phyloP scores from a whole-genome alignment of 495 filamentous ascomycete species.

The Achaetomiella virescens region DNA sequence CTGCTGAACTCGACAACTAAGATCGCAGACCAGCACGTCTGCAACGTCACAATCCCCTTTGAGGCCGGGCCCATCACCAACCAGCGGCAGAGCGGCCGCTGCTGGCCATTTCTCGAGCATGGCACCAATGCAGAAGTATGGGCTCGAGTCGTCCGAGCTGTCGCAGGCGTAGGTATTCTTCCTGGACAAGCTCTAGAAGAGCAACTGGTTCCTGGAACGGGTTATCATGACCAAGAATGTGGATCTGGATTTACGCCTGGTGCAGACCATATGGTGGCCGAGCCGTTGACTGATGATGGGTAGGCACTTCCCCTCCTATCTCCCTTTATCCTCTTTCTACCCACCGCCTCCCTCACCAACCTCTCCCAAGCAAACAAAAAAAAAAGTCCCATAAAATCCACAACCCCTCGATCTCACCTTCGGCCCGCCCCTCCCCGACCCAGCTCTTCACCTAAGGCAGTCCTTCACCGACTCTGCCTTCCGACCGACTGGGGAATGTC shows the following conservation, averaged over 20 bases:
- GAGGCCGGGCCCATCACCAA: conserved; percentile 83
- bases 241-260: conserved; percentile 59
- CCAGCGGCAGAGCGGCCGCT: conserved; percentile 70
- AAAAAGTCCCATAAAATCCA: conserved; percentile 74
- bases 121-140: conserved; percentile 73
- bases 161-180: conserved; percentile 88
- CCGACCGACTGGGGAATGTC: conserved; percentile 70
- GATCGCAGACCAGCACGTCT: conserved; percentile 64
- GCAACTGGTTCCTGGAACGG: conserved; percentile 80
- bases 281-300: conserved; percentile 73
- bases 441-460: conserved; percentile 78
- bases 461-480: conserved; percentile 60
- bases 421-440: conserved; percentile 62
- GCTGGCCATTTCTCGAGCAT: conserved; percentile 88
- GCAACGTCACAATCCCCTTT: conserved; percentile 74
- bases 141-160: conserved; percentile 72
- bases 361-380: too few relatives aligned
- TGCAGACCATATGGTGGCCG: conserved; percentile 58
- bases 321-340: not conserved
- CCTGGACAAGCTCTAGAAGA: conserved; percentile 92
- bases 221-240: conserved; percentile 66
- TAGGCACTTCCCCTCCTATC: conserved; percentile 38
- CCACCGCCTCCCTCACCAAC: not conserved
- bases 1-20: conserved; percentile 51
- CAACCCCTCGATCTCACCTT: conserved; percentile 66